Evolutionary conservation across 73 alveolate genomes (phyloP).

Genomic region (Paramecium tetraurelia): DNA sequence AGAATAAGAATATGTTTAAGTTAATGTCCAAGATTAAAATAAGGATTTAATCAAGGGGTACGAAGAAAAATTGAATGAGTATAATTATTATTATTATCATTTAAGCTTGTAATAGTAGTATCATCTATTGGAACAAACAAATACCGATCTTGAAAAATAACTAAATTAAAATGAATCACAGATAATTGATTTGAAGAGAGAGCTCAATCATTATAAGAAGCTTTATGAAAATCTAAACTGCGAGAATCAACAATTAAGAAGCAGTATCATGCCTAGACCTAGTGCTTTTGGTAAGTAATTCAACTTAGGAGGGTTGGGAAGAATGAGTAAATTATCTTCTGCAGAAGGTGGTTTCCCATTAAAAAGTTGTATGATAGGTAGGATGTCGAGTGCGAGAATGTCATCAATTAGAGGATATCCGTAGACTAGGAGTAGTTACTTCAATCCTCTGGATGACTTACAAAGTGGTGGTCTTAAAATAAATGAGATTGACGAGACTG

Average conservation of each 20-base stretch:
- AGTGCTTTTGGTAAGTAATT: neutral
- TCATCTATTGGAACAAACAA: neutral
- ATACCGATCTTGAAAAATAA: neutral
- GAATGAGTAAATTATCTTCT: neutral
- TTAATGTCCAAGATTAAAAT: neutral
- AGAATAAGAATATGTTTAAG: neutral
- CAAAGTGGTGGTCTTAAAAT: neutral
- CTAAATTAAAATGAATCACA: neutral
- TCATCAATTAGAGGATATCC: neutral
- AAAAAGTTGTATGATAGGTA: neutral
- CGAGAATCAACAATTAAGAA: neutral
- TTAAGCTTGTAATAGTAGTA: neutral
- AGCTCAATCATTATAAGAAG: neutral
- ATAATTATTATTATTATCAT: neutral
- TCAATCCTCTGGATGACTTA: neutral
- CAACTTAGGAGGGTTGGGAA: neutral
- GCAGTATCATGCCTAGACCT: neutral
- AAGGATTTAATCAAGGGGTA: neutral
- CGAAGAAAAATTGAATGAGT: neutral
- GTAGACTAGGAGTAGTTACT: neutral
- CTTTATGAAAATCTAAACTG: neutral
- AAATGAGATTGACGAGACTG: neutral
- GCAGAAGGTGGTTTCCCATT: neutral
- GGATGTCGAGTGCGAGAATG: neutral
- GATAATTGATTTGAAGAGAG: constrained; percentile 12